Evolutionary conservation across 148 eudicot species (phyloP).

Genomic region (Vaccinium myrtillus): DNA sequence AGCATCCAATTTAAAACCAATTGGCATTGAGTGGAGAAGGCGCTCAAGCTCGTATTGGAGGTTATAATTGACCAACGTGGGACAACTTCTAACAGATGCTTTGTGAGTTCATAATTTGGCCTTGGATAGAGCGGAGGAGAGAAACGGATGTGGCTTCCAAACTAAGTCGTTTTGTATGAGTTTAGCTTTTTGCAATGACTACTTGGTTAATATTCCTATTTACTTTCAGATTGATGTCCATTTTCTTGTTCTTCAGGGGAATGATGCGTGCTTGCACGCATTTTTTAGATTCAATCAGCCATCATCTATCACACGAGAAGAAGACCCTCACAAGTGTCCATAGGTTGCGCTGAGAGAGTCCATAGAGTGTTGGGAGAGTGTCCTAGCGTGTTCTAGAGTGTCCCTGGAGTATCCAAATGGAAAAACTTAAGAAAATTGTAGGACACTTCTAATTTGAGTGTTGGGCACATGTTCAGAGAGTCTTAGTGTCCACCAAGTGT

Average conservation of each 20-base stretch:
- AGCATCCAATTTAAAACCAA: too few relatives aligned
- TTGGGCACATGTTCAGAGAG: not conserved
- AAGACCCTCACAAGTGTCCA: not conserved
- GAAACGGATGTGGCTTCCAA: not conserved
- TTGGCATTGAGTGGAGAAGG: too few relatives aligned
- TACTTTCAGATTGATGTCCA: not conserved
- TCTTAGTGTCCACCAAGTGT: not conserved
- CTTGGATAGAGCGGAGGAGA: not conserved
- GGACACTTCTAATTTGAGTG: not conserved
- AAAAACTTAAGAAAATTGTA: not conserved
- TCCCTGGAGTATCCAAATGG: not conserved
- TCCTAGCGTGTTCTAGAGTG: not conserved
- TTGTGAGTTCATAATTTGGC: not conserved
- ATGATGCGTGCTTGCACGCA: not conserved
- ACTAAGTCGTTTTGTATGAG: not conserved
- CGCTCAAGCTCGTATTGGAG: too few relatives aligned
- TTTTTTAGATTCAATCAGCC: not conserved
- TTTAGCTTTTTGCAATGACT: not conserved
- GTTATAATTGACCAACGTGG: too few relatives aligned
- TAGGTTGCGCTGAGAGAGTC: not conserved
- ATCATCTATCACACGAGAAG: not conserved
- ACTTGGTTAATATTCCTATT: not conserved
- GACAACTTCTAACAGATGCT: not conserved
- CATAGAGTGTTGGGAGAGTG: not conserved
- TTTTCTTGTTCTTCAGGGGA: not conserved